Base-by-base conservation (phyloP, 441 rosid species). In the Adansonia rubrostipa region DNA sequence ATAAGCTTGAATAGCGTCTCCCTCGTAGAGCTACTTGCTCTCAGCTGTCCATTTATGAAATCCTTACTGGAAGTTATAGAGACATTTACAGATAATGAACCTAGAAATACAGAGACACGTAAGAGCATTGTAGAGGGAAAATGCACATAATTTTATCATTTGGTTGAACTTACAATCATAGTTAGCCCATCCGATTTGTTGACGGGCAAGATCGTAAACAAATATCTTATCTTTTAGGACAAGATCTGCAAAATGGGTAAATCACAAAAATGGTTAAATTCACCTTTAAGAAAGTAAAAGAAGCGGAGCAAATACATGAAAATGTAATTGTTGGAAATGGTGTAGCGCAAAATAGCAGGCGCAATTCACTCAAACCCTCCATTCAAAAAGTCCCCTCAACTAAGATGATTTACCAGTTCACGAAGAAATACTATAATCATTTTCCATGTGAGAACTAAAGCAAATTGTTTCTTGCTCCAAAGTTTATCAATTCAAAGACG, bases 181-280 rank as follows among this genome's bases (percentile, higher is more conserved):
- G 63, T 86, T 77, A 68, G 92, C 82, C 93, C 96, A 92, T 79
- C 93, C 96, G 64, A 92, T 82, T 53, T 89, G 82, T 81, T 89
- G 89, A 54, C 73, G 81, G 66, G 90, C 85, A 42, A 92, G 85
- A 81, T 92, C 96, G 73, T 90, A 92, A 67, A 92, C 93, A 76
- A 92, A 84, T 67, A 92, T 90, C 80, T 92, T 92, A 79, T 92
- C 93, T 81, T 89, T 90, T 13, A 92, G 87, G 44, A 89, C 90
- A 74, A 92, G 91, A 83, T 92, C 96, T 92, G 89, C 87, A 84
- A 69, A 36, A 36, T 36, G 10, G 9, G 53, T 15, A 33, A 53
- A 36, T 47, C 61, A 28, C 24, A 6, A 22, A 22, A 68, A 6
- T 1, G 19, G 42, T 48, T 69, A 69, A 13, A 22, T 70, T 70